Base-by-base conservation (phyloP, 1,139 yeast genomes). In the Protomyces lactucae-debilis region DNA sequence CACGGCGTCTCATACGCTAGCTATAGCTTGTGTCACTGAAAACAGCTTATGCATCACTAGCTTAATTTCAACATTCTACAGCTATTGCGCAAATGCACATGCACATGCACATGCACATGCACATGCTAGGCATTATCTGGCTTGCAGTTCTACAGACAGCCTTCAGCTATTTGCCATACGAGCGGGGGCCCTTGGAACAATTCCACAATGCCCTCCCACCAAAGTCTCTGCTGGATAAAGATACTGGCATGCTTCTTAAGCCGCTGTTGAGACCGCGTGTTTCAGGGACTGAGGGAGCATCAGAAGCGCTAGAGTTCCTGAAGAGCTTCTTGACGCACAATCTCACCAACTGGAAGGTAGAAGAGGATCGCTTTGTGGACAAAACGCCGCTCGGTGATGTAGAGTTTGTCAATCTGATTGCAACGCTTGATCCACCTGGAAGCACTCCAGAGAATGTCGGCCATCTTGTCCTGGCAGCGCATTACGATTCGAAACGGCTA, bases 391-490 rank as follows among this genome's bases (percentile, higher is more conserved):
- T 69, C 6, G 72, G 75, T 61, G 60, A 75, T 69, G 46, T 76
- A 53, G 74, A 76, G 36, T 83, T 82, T 71, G 77, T 83, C 35
- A 83, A 82, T 69, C 66, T 83, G 35, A 72, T 82, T 0, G 79
- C 77, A 23, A 75, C 78, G 6, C 65, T 73, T 40, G 68, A 71
- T 0, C 73, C 76, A n/a, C 60, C 64, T 3, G 69, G 67, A 3
- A 63, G 65, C 3, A 55, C 60, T 9, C 66, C 67, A n/a, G 71
- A 71, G 1, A 68, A 69, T 2, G 69, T 72, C 3, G 72, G 72
- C n/a, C 73, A 78, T 51, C 68, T 82, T 23, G 77, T 81, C 0
- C 68, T 82, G 3, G 82, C 82, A 1, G 86, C 84, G 0, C 87
- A 83, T 69, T 83, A 82, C 67, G 87, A 83, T 70, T 78, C 85